phyloP scores from a whole-genome alignment of 352 stramenopile species.

The Globisporangium nodosum region DNA sequence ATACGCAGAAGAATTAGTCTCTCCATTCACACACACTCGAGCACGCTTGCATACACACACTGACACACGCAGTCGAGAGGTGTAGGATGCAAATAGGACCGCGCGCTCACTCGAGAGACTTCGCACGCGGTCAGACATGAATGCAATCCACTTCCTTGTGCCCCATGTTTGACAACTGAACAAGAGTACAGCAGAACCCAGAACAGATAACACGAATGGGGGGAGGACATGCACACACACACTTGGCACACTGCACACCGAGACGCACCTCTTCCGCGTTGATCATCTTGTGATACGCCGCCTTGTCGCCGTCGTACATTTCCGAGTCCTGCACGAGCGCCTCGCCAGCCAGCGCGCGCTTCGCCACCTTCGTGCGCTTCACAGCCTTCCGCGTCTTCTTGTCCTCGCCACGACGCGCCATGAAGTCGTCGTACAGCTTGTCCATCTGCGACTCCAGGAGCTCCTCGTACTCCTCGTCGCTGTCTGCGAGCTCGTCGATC shows the following conservation, averaged over 20 bases:
- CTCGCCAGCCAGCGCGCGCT: conserved; percentile 75
- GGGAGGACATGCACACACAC: conserved; percentile 19
- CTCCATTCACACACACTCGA: background rate
- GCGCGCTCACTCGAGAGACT: conserved; percentile 25
- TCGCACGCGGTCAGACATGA: conserved; percentile 76
- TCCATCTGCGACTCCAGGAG: conserved; percentile 82
- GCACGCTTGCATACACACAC: background rate
- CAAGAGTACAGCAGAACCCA: conserved; percentile 82
- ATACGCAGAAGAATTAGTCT: background rate
- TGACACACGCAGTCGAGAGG: conserved; percentile 6
- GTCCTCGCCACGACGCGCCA: conserved; percentile 71
- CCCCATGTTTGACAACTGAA: conserved; percentile 91
- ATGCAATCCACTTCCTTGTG: conserved; percentile 59
- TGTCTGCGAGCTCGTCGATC: conserved; percentile 43
- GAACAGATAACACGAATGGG: conserved; percentile 92
- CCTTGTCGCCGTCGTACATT: conserved; percentile 79
- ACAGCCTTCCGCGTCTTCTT: conserved; percentile 80
- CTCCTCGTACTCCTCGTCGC: conserved; percentile 76
- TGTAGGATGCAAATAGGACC: conserved; percentile 84
- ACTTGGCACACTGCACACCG: conserved; percentile 3
- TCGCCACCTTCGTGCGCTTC: conserved; percentile 82
- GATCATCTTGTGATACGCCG: conserved; percentile 85
- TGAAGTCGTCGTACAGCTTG: conserved; percentile 78
- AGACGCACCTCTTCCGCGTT: conserved; percentile 78
- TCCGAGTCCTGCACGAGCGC: conserved; percentile 70